These are phyloP conservation scores for Amphicarpaea edgeworthii DNA, from an alignment of 306 rosid genomes.

Conservation along the genomic window DNA sequence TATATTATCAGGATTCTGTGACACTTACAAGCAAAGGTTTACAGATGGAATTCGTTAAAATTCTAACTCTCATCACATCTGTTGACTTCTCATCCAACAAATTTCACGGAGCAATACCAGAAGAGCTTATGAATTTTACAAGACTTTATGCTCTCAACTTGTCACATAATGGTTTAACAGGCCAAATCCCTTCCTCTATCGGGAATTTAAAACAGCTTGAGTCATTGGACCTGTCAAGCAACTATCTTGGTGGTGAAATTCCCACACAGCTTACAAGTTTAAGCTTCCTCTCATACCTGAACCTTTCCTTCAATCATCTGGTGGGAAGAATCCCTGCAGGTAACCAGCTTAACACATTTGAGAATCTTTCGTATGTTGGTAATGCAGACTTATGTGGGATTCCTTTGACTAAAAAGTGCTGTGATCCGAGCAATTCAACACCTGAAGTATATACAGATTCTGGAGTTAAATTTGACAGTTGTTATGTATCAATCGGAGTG, in stretches of 20 bases:
- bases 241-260: slow-evolving; percentile 42
- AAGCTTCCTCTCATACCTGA: slow-evolving; percentile 41
- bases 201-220: slow-evolving; percentile 43
- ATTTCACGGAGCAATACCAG: slow-evolving; percentile 53
- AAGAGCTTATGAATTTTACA: slow-evolving; percentile 43
- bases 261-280: slow-evolving; percentile 37
- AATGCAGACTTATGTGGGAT: slow-evolving; percentile 47
- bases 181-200: slow-evolving; percentile 45
- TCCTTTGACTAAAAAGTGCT: background rate
- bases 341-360: slow-evolving; percentile 39
- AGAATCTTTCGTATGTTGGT: background rate
- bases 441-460: background rate
- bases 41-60: slow-evolving; percentile 32
- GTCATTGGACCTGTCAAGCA: slow-evolving; percentile 57
- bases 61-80: slow-evolving; percentile 22
- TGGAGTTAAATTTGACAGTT: slow-evolving; percentile 56
- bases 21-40: slow-evolving; percentile 47
- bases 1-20: slow-evolving; percentile 51
- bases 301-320: slow-evolving; percentile 50
- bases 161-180: slow-evolving; percentile 51
- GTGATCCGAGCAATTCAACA: background rate
- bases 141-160: slow-evolving; percentile 39
- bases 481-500: slow-evolving; percentile 57
- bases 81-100: slow-evolving; percentile 58
- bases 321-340: slow-evolving; percentile 39